Percentiles rank a stretch among this genome's conserved stretches.
Conservation (phyloP, 768 basidiomycete species). For the Amanita polypyramis region DNA sequence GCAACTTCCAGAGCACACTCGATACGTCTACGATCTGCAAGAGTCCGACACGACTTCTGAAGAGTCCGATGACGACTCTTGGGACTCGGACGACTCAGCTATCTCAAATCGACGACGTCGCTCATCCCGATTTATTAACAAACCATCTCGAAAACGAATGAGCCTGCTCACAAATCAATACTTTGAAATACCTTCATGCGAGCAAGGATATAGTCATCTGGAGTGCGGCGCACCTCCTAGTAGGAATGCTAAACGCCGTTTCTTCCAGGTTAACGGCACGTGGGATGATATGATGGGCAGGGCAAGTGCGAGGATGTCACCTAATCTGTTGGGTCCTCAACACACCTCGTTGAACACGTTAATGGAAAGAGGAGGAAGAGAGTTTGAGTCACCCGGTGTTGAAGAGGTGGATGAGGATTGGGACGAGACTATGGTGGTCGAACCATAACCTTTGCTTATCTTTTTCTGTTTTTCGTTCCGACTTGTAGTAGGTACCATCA, state of each 20-base stretch:
- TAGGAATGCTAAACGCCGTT: slow-evolving; percentile 34
- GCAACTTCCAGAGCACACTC: slow-evolving; percentile 42
- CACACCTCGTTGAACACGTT: slow-evolving; percentile 8
- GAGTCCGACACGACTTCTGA: slow-evolving; percentile 36
- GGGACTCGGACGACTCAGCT: slow-evolving; percentile 41
- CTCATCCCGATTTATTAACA: slow-evolving; percentile 14
- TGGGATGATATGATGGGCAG: slow-evolving; percentile 24
- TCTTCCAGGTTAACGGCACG: slow-evolving; percentile 40
- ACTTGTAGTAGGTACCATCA: no score
- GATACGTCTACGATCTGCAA: slow-evolving; percentile 53
- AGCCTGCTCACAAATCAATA: slow-evolving; percentile 56
- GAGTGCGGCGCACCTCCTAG: slow-evolving; percentile 21
- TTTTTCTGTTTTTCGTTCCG: neutral
- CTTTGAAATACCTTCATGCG: slow-evolving; percentile 37
- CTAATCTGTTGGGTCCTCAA: slow-evolving; percentile 7
- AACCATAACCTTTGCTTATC: slow-evolving; percentile 4
- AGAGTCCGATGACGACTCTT: slow-evolving; percentile 36
- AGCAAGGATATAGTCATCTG: slow-evolving; percentile 31
- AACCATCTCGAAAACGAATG: slow-evolving; percentile 42
- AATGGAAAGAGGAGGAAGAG: slow-evolving; percentile 18
- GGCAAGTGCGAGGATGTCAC: slow-evolving; percentile 8
- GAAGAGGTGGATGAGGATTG: slow-evolving; percentile 18
- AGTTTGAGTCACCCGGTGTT: slow-evolving; percentile 5
- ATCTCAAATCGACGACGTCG: slow-evolving; percentile 15
- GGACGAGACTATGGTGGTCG: slow-evolving; percentile 16